These are phyloP conservation scores for Pseudohyphozyma bogoriensis DNA, from an alignment of 768 basidiomycete species.

Conservation along the genomic window DNA sequence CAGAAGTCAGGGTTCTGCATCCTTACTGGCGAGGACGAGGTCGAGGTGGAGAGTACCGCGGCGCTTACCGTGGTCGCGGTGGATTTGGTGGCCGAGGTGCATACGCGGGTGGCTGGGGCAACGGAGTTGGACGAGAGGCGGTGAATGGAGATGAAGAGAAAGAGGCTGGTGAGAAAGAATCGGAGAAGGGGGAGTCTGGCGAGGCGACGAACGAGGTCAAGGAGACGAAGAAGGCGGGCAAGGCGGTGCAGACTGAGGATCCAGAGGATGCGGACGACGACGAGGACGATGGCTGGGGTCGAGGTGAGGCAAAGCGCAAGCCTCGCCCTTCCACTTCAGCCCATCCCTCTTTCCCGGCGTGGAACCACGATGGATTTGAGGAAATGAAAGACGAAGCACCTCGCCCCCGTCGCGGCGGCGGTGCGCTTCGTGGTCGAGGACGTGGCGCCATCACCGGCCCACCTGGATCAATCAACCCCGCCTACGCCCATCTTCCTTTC, in stretches of 20 bases:
- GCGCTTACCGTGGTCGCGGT: slow-evolving; percentile 4
- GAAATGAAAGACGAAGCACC: slow-evolving; percentile 45
- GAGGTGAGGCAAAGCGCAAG: slow-evolving; percentile 17
- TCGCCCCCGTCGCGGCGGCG: not conserved
- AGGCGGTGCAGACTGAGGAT: not conserved
- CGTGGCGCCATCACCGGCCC: not conserved
- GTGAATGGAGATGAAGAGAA: slow-evolving; percentile 54
- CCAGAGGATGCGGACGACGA: not conserved
- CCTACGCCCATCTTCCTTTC: slow-evolving; percentile 24
- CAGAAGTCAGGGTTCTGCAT: slow-evolving; percentile 68
- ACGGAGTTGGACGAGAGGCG: slow-evolving; percentile 48
- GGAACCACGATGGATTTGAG: slow-evolving; percentile 82
- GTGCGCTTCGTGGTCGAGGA: not conserved
- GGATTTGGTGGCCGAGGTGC: slow-evolving; percentile 12
- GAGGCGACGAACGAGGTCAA: not conserved
- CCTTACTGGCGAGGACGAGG: slow-evolving; percentile 66
- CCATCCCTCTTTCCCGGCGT: slow-evolving; percentile 51
- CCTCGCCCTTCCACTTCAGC: not conserved
- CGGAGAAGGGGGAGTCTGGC: slow-evolving; percentile 27
- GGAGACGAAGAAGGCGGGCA: slow-evolving; percentile 27
- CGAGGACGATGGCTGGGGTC: slow-evolving; percentile 16
- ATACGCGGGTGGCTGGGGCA: slow-evolving; percentile 27
- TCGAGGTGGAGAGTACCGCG: not conserved
- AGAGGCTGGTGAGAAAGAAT: slow-evolving; percentile 36
- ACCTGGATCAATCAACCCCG: slow-evolving; percentile 22